phyloP scores from a whole-genome alignment of 2,329 filamentous ascomycete species.

The Aspergillus calidoustus region DNA sequence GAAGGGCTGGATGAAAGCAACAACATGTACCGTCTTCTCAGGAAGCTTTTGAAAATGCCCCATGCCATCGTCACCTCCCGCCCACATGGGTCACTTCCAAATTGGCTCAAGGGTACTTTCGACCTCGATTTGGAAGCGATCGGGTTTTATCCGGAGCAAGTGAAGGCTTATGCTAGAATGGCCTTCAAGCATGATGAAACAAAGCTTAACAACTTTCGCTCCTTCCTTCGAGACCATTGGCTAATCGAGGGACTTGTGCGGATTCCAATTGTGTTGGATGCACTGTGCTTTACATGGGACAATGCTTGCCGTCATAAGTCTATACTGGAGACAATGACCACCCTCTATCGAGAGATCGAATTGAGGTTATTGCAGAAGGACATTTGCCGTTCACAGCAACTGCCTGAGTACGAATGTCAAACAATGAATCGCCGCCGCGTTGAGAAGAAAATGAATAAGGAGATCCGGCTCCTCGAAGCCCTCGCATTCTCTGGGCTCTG shows the following conservation, averaged over 20 bases:
- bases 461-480: conserved; percentile 33
- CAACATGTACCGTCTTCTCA: no score
- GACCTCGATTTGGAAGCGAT: conserved; percentile 48
- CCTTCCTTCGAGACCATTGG: conserved; percentile 39
- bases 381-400: no score
- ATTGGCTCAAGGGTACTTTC: conserved; percentile 11
- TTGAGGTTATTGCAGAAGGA: conserved; percentile 48
- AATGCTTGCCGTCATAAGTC: conserved; percentile 15
- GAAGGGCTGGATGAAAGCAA: conserved; percentile 27
- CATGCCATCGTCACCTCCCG: conserved; percentile 50
- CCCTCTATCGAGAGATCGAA: conserved; percentile 35
- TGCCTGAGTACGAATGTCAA: conserved; percentile 17
- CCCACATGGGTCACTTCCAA: conserved; percentile 30
- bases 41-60: conserved; percentile 37
- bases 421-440: conserved; percentile 6
- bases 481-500: conserved; percentile 45
- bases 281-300: conserved; percentile 47
- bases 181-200: conserved; percentile 7
- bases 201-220: conserved; percentile 29
- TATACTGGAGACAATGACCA: conserved; percentile 44
- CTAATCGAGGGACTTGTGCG: conserved; percentile 44
- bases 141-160: conserved; percentile 45
- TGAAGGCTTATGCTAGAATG: conserved; percentile 38
- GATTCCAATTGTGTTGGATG: conserved; percentile 54
- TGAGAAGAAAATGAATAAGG: conserved; percentile 20